Percentiles rank a stretch among this genome's conserved stretches.
These are phyloP conservation scores for Pogostemon cablin DNA, from an alignment of 257 asterid genomes.

Conservation along the genomic window DNA sequence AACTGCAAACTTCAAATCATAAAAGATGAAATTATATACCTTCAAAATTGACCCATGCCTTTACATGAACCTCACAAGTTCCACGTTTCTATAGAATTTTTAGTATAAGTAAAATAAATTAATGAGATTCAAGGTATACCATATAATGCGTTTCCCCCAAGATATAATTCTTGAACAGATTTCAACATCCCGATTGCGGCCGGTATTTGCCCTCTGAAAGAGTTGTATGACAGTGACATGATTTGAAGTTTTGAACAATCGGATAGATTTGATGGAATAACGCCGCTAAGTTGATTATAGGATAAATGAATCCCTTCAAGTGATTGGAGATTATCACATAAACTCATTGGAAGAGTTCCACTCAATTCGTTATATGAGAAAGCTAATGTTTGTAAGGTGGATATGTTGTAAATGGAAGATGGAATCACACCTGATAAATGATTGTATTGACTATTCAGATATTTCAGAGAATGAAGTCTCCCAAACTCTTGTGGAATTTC, in stretches of 20 bases:
- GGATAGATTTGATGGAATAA: conserved; percentile 24
- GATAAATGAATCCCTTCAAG: background rate
- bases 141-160: conserved; percentile 4
- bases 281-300: background rate
- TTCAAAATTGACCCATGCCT: no score
- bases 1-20: no score
- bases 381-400: background rate
- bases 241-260: background rate
- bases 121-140: background rate
- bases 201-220: conserved; percentile 28
- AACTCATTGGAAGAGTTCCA: conserved; percentile 21
- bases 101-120: no score
- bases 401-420: conserved; percentile 8
- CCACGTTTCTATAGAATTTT: no score
- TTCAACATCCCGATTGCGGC: conserved; percentile 3
- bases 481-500: conserved; percentile 16
- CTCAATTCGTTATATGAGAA: background rate
- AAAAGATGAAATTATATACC: no score
- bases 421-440: conserved; percentile 23
- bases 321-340: conserved; percentile 14
- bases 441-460: background rate
- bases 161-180: background rate
- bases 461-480: background rate
- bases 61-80: no score
- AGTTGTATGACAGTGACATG: background rate